Percentiles rank a stretch among this genome's conserved stretches.
Conservation (phyloP, 331 rosid genomes). For the Cucumis variabilis region DNA sequence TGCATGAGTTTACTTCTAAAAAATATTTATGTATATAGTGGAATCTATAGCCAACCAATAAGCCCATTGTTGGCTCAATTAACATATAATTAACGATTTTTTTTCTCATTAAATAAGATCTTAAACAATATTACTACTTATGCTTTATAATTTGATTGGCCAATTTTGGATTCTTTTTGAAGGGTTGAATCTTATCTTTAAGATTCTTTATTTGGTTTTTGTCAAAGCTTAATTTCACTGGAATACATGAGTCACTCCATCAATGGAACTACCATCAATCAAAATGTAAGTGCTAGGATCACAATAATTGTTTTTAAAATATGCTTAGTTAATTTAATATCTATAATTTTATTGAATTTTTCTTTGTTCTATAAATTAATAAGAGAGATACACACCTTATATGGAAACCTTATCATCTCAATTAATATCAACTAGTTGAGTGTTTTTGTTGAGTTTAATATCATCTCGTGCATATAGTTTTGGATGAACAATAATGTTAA, state of each 20-base stretch:
- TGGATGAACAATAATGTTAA: background rate
- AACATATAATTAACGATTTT: background rate
- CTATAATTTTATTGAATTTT: background rate
- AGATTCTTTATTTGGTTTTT: slow-evolving; percentile 33
- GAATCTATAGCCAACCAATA: slow-evolving; percentile 29
- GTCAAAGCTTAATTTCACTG: background rate
- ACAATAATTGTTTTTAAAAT: background rate
- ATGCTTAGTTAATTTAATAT: background rate
- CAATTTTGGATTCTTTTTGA: slow-evolving; percentile 20
- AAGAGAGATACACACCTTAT: background rate
- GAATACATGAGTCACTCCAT: slow-evolving; percentile 18
- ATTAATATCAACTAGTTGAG: background rate
- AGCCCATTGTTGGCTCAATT: slow-evolving; percentile 19
- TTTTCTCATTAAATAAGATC: background rate
- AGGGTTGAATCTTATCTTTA: slow-evolving; percentile 23
- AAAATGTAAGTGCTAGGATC: background rate
- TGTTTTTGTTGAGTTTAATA: background rate
- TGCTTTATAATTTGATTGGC: slow-evolving; percentile 10
- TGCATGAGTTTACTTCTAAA: background rate
- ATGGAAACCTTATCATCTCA: background rate
- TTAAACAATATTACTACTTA: background rate
- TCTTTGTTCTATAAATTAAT: no score
- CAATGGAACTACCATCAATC: background rate
- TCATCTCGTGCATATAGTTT: background rate
- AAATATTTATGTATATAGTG: slow-evolving; percentile 13